phyloP scores from a whole-genome alignment of 805 yeast species.

The Monosporozyma solicola region DNA sequence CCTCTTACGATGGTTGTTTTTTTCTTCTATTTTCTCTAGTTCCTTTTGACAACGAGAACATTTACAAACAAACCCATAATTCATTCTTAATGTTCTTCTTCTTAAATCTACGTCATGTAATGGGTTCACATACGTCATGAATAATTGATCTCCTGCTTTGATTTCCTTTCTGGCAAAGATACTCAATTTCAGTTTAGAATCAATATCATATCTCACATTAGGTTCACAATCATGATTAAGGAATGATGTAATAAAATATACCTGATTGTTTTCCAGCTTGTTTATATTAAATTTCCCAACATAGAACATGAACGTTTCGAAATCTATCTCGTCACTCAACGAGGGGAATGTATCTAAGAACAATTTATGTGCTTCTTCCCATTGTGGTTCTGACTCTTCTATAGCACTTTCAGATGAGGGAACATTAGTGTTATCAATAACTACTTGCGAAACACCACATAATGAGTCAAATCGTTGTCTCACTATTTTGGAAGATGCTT shows the following conservation, averaged over 20 bases:
- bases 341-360: conserved; percentile 42
- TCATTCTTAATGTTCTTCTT: conserved; percentile 53
- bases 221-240: conserved; percentile 74
- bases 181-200: conserved; percentile 42
- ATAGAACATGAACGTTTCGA: conserved; percentile 48
- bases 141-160: conserved; percentile 55
- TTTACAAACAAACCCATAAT: conserved; percentile 71
- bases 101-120: conserved; percentile 52
- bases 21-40: conserved; percentile 9
- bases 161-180: conserved; percentile 53
- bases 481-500: conserved; percentile 36
- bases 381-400: conserved; percentile 37
- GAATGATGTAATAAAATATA: conserved; percentile 57
- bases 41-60: conserved; percentile 62
- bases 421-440: conserved; percentile 50
- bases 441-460: conserved; percentile 62
- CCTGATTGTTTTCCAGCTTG: conserved; percentile 48
- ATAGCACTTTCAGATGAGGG: conserved; percentile 36
- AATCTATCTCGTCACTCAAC: conserved; percentile 29
- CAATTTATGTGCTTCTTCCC: conserved; percentile 48
- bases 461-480: conserved; percentile 46
- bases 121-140: conserved; percentile 64
- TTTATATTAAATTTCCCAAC: conserved; percentile 71
- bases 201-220: conserved; percentile 46
- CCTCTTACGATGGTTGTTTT: neutral